These are phyloP conservation scores for Xylariaceae sp. DNA, from an alignment of 2,329 filamentous ascomycete genomes.

Conservation along the genomic window DNA sequence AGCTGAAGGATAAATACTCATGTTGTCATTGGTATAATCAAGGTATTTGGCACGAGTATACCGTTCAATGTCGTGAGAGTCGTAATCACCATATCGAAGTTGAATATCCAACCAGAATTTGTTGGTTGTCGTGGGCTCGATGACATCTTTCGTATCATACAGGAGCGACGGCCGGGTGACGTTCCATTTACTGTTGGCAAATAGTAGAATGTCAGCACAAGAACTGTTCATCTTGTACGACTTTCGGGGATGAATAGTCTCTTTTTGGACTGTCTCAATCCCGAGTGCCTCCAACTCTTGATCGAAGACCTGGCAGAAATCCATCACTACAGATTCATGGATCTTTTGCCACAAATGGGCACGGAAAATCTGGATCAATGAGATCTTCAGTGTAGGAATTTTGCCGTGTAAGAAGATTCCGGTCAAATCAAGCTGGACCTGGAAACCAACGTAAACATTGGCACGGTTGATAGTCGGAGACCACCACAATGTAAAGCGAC, in stretches of 20 bases:
- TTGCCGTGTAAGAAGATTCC: conserved; percentile 99
- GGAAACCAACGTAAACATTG: conserved; percentile 99
- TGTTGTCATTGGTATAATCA: conserved; percentile 97
- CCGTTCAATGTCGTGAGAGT: conserved; percentile 97
- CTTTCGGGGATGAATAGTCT: conserved; percentile 98
- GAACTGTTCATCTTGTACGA: conserved; percentile 99
- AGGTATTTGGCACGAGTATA: conserved; percentile 98
- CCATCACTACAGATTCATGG: conserved; percentile 99
- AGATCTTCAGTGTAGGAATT: conserved; percentile 97
- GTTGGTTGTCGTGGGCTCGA: conserved; percentile 93
- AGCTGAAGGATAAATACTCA: conserved; percentile 97
- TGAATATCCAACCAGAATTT: conserved; percentile 99
- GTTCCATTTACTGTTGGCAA: conserved; percentile 99
- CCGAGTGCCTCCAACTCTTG: conserved; percentile 94
- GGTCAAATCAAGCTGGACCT: conserved; percentile 95
- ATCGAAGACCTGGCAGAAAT: conserved; percentile 97
- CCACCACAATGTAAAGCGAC: conserved; percentile 99
- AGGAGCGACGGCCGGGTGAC: conserved; percentile 91
- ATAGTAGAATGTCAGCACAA: conserved; percentile 94
- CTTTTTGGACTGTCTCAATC: conserved; percentile 97
- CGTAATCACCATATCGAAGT: conserved; percentile 95
- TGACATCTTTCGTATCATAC: conserved; percentile 95
- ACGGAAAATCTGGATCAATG: conserved; percentile 97
- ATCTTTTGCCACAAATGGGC: conserved; percentile 99
- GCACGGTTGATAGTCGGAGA: conserved; percentile 91